A percentile compares a stretch with the other conserved stretches of the same genome.
Evolutionary conservation across 768 basidiomycete genomes (phyloP).

Genomic region (Suillus weaverae): DNA sequence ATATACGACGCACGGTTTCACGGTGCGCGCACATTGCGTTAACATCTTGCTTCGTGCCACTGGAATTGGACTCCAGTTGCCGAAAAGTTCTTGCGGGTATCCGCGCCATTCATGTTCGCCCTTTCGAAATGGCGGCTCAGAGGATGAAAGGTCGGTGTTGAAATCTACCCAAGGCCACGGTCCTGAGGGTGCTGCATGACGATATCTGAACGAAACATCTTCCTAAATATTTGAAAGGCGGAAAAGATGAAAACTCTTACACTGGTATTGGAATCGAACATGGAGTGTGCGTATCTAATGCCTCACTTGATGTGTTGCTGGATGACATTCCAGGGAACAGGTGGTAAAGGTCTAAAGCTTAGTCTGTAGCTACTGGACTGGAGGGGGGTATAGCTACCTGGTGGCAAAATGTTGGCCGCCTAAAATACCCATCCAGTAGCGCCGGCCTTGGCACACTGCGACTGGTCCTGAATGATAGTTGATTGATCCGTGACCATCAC

Average conservation of each 20-base stretch:
- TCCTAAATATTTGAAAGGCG: neutral
- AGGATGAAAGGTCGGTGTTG: conserved; percentile 20
- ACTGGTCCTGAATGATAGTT: no score
- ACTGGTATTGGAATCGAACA: neutral
- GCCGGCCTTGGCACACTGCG: neutral
- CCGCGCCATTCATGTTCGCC: conserved; percentile 25
- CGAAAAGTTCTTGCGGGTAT: conserved; percentile 55
- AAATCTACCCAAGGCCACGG: conserved; percentile 47
- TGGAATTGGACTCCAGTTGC: conserved; percentile 55
- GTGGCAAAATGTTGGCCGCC: neutral
- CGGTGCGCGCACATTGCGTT: neutral
- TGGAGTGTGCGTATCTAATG: neutral
- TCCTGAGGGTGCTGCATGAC: conserved; percentile 40
- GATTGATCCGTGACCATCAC: no score
- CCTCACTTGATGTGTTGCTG: no score
- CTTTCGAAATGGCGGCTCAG: neutral
- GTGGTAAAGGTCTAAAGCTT: neutral
- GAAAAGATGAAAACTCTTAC: neutral
- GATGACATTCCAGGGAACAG: no score
- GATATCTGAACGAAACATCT: conserved; percentile 22
- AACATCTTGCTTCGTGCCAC: conserved; percentile 36
- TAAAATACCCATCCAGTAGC: neutral
- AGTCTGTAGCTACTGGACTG: neutral
- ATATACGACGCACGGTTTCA: neutral
- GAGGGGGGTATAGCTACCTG: neutral